phyloP scores from a whole-genome alignment of 78 protist species.

The slime mould (Dictyostelium discoideum) region dicty_2.7 NC_007090.3:652501-653000 shows the following conservation, averaged over 20 bases:
- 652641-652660: not conserved
- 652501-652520: constrained; percentile 61
- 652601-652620: not conserved
- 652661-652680: constrained; percentile 50
- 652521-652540: not conserved
- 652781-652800: constrained; percentile 49
- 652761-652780: constrained; percentile 66
- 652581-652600: not conserved
- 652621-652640: too few species aligned
- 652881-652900: constrained; percentile 50
- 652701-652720: constrained; percentile 63
- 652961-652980: not conserved
- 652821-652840: constrained; percentile 47
- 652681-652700: constrained; percentile 46
- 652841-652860: constrained; percentile 60
- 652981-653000: not conserved
- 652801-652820: constrained; percentile 47
- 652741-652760: constrained; percentile 62
- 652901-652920: not conserved
- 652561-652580: not conserved
- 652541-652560: not conserved
- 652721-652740: constrained; percentile 58
- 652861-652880: constrained; percentile 55
- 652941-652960: not conserved
- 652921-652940: not conserved